A percentile compares a stretch with the other conserved stretches of the same genome.
Evolutionary conservation across 164 flowering plant genomes (phyloP).

Genomic region (Cinnamomum micranthum): DNA sequence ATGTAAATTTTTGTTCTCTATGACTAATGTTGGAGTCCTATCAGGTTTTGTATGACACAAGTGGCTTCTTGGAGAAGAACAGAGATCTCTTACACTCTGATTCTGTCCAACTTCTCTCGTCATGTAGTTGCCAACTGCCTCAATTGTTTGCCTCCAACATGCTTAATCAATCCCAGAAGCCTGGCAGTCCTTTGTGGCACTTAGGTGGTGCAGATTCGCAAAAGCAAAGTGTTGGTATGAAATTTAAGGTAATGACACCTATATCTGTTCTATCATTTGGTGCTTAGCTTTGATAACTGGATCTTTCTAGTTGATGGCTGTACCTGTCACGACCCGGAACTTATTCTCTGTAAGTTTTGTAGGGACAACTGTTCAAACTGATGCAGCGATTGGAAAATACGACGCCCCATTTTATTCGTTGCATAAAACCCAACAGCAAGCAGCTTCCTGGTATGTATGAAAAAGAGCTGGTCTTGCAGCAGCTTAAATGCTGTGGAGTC

Average conservation of each 20-base stretch:
- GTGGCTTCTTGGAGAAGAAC: conserved; percentile 90
- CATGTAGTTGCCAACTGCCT: conserved; percentile 49
- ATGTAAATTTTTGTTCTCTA: not conserved
- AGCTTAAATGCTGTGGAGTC: conserved; percentile 77
- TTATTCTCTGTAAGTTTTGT: conserved; percentile 45
- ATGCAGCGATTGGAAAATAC: conserved; percentile 80
- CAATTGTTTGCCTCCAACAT: conserved; percentile 51
- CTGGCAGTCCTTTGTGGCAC: conserved; percentile 20
- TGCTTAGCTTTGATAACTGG: not conserved
- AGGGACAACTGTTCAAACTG: conserved; percentile 82
- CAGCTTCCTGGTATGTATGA: conserved; percentile 71
- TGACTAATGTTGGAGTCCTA: conserved; percentile 5
- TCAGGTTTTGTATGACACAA: conserved; percentile 79
- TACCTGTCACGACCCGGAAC: conserved; percentile 4
- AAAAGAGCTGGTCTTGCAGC: conserved; percentile 71
- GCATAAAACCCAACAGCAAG: conserved; percentile 81
- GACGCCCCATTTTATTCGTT: conserved; percentile 81
- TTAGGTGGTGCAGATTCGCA: conserved; percentile 33
- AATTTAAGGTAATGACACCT: conserved; percentile 61
- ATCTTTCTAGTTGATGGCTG: not conserved
- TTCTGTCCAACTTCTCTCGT: conserved; percentile 58
- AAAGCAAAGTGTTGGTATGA: conserved; percentile 68
- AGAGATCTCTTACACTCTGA: conserved; percentile 68
- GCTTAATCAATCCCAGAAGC: conserved; percentile 34
- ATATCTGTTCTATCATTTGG: not conserved